Evolutionary conservation across 73 alveolate species (phyloP), one percentile per base, ranked within the genome.

Genomic region (Halteria grandinella): DNA sequence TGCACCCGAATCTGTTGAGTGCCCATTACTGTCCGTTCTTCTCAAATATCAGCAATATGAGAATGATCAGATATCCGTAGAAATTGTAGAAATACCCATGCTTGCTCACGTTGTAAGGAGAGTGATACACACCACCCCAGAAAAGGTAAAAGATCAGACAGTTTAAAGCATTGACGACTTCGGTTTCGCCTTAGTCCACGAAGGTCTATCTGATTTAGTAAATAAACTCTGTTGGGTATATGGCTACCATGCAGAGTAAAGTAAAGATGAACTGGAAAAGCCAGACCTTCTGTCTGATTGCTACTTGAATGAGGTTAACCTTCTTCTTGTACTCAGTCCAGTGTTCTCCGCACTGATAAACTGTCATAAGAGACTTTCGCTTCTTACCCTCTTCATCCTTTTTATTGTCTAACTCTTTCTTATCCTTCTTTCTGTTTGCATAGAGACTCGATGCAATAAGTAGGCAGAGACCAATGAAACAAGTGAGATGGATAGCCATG

Each of bases 91-190:
- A 45, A 32, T 48, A 45, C 20, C 59, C 59, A 50, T 48, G 59
- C 25, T 53, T 53, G 8, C 49, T 44, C 5, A 51, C 34, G 31
- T 70, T 53, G 44, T 55, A 45, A 34, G 80, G 80, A 7, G 69
- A 44, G 28, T 66, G 80, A 47, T 66, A 66, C n/a, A 66, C 47
- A 66, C 80, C 80, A 18, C 80, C 66, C 80, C 63, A 66, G 52
- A 66, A 66, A 14, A 66, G 43, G 55, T 44, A 66, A 43, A 66
- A 66, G 0, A 66, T 66, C 4, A 66, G 17, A 43, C 47, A 44
- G n/a, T 66, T 66, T 17, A 66, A 32, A 10, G 24, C 24, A 37
- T 64, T 64, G n/a, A 64, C 64, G 14, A 41, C 2, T 3, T 64
- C 79, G 32, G 23, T 6, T 31, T 70, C 83, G 5, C 33, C 55